phyloP scores from a whole-genome alignment of 1,284 basidiomycete species.

The Malassezia globosa region DNA sequence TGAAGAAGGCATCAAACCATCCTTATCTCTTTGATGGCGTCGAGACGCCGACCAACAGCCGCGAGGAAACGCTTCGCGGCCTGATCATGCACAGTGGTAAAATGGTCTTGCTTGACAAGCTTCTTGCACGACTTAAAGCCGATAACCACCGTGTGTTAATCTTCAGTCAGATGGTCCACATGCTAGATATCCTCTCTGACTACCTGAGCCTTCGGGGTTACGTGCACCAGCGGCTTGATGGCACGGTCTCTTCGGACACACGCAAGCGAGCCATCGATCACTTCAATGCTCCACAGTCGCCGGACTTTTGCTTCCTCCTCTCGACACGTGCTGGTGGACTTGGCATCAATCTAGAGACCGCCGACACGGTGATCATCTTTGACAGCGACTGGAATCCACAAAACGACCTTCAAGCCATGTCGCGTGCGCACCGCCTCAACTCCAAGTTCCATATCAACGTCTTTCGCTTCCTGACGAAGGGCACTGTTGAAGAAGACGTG shows the following conservation, averaged over 20 bases:
- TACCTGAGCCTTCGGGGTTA: slow-evolving; percentile 86
- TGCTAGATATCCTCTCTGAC: slow-evolving; percentile 96
- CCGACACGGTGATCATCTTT: slow-evolving; percentile 97
- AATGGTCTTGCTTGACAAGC: slow-evolving; percentile 51
- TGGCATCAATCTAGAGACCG: slow-evolving; percentile 57
- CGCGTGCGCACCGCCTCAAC: slow-evolving; percentile 58
- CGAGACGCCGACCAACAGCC: slow-evolving; percentile 63
- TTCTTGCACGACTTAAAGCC: slow-evolving; percentile 49
- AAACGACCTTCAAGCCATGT: slow-evolving; percentile 98
- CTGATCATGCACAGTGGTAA: slow-evolving; percentile 51
- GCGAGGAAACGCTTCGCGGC: slow-evolving; percentile 58
- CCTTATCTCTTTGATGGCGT: slow-evolving; percentile 96
- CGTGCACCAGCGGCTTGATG: slow-evolving; percentile 68
- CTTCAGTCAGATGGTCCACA: slow-evolving; percentile 92
- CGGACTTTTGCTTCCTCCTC: slow-evolving; percentile 52
- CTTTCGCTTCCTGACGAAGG: slow-evolving; percentile 92
- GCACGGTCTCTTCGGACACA: slow-evolving; percentile 61
- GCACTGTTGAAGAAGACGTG: slow-evolving; percentile 97
- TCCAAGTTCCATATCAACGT: slow-evolving; percentile 90
- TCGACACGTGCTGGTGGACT: slow-evolving; percentile 45
- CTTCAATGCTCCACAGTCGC: slow-evolving; percentile 63
- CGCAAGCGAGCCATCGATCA: slow-evolving; percentile 74
- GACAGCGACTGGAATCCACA: slow-evolving; percentile 83
- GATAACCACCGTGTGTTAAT: slow-evolving; percentile 51
- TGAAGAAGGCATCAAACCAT: slow-evolving; percentile 59